These are phyloP conservation scores for Colletotrichum theobromicola DNA, from an alignment of 2,329 filamentous ascomycete species.

Conservation along the genomic window DNA sequence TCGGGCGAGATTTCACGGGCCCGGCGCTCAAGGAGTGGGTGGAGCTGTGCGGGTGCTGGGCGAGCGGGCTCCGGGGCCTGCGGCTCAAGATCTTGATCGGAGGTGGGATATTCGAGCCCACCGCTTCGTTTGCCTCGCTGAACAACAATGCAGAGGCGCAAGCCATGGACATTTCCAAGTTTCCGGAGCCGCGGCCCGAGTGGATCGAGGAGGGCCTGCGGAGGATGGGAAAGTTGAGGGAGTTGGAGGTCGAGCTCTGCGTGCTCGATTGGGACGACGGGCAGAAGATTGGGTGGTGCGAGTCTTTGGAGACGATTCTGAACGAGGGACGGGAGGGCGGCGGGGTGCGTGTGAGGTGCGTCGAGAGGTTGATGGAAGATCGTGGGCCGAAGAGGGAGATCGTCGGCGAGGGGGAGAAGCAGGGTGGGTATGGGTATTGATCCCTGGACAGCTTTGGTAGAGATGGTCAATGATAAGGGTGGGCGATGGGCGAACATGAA, in stretches of 20 bases:
- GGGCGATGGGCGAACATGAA: background rate
- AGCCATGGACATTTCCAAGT: constrained; percentile 28
- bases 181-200: constrained; percentile 19
- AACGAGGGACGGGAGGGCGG: constrained; percentile 20
- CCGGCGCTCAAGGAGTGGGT: constrained; percentile 36
- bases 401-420: background rate
- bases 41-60: constrained; percentile 40
- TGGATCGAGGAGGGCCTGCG: constrained; percentile 40
- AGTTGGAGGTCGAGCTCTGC: constrained; percentile 46
- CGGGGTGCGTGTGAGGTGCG: constrained; percentile 29
- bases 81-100: constrained; percentile 42
- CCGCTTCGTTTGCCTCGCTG: constrained; percentile 7
- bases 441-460: background rate
- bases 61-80: constrained; percentile 40
- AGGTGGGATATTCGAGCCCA: constrained; percentile 24
- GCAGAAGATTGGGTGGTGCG: constrained; percentile 41
- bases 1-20: constrained; percentile 39
- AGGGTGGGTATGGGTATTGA: background rate
- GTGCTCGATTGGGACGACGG: constrained; percentile 33
- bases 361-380: constrained; percentile 23
- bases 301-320: constrained; percentile 31
- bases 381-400: background rate
- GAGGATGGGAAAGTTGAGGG: constrained; percentile 34
- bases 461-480: background rate
- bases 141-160: constrained; percentile 12